phyloP scores from a whole-genome alignment of 2,329 filamentous ascomycete species.

The Penicillium nordicum region DNA sequence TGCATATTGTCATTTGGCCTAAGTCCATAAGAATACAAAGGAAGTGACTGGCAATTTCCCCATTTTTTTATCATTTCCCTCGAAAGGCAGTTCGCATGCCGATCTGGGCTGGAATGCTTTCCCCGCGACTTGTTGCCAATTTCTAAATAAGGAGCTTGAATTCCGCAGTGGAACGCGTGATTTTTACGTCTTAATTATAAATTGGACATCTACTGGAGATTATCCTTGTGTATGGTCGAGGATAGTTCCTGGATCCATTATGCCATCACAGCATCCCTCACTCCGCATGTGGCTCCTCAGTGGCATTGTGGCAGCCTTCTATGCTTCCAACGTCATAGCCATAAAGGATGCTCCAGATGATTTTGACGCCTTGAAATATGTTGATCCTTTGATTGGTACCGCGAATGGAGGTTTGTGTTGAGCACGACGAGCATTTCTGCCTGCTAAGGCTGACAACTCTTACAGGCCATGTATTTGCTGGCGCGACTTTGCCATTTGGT shows the following conservation, averaged over 20 bases:
- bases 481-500: constrained; percentile 54
- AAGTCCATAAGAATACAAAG: neutral
- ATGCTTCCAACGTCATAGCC: constrained; percentile 8
- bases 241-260: neutral
- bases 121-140: constrained; percentile 8
- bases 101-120: constrained; percentile 20
- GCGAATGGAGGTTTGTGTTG: constrained; percentile 44
- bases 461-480: constrained; percentile 55
- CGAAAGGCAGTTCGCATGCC: constrained; percentile 9
- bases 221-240: neutral
- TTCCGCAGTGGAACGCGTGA: neutral
- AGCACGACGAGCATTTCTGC: neutral
- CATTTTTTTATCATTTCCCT: neutral
- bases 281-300: neutral
- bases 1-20: constrained; percentile 1
- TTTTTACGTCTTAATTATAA: neutral
- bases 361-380: constrained; percentile 40
- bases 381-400: constrained; percentile 56
- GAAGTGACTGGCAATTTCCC: neutral
- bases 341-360: neutral
- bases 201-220: neutral
- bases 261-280: constrained; percentile 5
- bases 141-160: constrained; percentile 13
- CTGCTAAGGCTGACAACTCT: neutral
- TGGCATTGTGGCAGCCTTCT: constrained; percentile 10